These are phyloP conservation scores for Corchorus capsularis DNA, from an alignment of 345 rosid genomes.

Conservation along the genomic window DNA sequence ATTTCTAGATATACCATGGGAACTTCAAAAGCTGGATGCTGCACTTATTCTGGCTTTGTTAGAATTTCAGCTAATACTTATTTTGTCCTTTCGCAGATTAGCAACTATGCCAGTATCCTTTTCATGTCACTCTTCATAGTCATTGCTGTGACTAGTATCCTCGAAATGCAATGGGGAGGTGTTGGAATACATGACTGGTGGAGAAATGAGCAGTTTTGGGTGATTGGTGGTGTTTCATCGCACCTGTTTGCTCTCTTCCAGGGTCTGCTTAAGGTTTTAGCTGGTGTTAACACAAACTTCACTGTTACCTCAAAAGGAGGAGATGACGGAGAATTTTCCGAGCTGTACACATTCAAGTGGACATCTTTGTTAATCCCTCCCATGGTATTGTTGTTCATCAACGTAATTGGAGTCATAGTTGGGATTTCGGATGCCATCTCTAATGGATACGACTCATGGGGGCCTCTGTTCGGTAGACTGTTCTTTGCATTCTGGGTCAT, in stretches of 20 bases:
- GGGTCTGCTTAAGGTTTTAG: conserved; percentile 73
- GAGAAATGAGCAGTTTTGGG: conserved; percentile 83
- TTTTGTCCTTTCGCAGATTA: conserved; percentile 44
- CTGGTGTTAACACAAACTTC: conserved; percentile 65
- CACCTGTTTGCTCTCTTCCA: conserved; percentile 71
- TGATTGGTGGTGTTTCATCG: conserved; percentile 65
- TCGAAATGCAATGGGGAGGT: conserved; percentile 79
- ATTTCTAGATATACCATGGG: neutral
- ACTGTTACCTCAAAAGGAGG: conserved; percentile 67
- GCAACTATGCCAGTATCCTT: conserved; percentile 55
- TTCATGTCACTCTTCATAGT: conserved; percentile 63
- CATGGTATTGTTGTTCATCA: conserved; percentile 52
- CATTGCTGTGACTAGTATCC: conserved; percentile 61
- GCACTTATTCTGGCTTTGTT: conserved; percentile 2
- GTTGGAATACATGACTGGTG: conserved; percentile 79
- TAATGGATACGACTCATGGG: conserved; percentile 73
- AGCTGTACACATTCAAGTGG: conserved; percentile 70
- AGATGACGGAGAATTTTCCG: conserved; percentile 65
- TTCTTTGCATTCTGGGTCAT: conserved; percentile 70
- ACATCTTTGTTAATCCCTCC: conserved; percentile 63
- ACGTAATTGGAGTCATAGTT: conserved; percentile 57
- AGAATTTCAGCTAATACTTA: neutral
- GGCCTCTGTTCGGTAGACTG: conserved; percentile 61
- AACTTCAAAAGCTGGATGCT: conserved; percentile 2
- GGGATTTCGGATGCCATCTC: conserved; percentile 66